These are phyloP conservation scores for Closterium sp. DNA, from an alignment of 139 green algal species.

Conservation along the genomic window DNA sequence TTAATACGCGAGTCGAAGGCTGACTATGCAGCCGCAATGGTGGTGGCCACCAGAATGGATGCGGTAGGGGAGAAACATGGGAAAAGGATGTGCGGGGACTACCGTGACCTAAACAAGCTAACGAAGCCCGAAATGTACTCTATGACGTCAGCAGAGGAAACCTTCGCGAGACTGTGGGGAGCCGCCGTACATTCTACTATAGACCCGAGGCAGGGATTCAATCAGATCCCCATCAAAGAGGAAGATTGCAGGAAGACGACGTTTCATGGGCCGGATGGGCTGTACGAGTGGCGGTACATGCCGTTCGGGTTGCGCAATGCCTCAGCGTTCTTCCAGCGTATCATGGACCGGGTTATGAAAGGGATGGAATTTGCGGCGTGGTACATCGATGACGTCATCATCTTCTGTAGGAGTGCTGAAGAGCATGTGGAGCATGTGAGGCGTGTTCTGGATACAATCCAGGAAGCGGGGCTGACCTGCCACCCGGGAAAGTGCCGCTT, in stretches of 20 bases:
- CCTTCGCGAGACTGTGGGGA: background rate
- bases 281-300: conserved; percentile 3
- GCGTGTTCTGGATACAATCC: background rate
- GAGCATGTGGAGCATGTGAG: background rate
- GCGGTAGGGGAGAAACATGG: background rate
- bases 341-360: background rate
- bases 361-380: background rate
- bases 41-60: background rate
- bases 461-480: background rate
- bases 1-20: background rate
- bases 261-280: background rate
- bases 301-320: background rate
- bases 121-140: background rate
- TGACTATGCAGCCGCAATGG: background rate
- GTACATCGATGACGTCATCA: background rate
- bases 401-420: background rate
- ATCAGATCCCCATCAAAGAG: background rate
- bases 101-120: background rate
- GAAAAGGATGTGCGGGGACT: conserved; percentile 26
- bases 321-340: background rate
- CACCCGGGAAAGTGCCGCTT: background rate
- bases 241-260: background rate
- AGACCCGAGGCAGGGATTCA: conserved; percentile 2
- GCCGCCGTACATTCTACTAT: background rate
- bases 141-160: conserved; percentile 22